Evolutionary conservation across 139 green algal genomes (phyloP).

Genomic region (Picochlorum sp.): DNA sequence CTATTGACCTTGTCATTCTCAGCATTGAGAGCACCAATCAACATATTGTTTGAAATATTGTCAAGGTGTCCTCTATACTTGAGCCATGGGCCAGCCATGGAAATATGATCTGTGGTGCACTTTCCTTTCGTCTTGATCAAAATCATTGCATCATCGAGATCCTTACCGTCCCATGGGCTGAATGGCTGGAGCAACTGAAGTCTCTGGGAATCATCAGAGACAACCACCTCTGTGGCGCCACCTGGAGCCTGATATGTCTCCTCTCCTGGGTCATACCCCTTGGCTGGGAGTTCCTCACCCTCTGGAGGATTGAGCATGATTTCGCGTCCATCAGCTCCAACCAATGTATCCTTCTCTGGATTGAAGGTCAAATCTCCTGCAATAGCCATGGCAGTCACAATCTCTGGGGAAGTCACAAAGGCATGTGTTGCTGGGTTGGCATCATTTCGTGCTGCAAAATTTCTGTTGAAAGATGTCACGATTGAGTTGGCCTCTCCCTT

Average conservation of each 20-base stretch:
- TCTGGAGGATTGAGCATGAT: constrained; percentile 65
- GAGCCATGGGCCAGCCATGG: constrained; percentile 92
- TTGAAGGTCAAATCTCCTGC: constrained; percentile 91
- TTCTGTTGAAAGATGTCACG: constrained; percentile 91
- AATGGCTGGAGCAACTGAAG: constrained; percentile 89
- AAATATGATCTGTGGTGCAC: constrained; percentile 98
- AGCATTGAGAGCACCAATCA: constrained; percentile 89
- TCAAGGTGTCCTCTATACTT: constrained; percentile 96
- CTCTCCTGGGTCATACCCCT: constrained; percentile 69
- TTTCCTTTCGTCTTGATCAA: constrained; percentile 82
- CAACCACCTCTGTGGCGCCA: constrained; percentile 32
- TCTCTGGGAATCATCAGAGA: constrained; percentile 65
- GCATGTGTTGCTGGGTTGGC: constrained; percentile 86
- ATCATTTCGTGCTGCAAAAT: constrained; percentile 91
- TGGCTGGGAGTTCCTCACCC: constrained; percentile 79
- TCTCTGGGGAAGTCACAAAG: constrained; percentile 87
- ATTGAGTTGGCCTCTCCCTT: constrained; percentile 89
- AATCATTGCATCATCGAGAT: constrained; percentile 47
- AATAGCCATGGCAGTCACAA: constrained; percentile 80
- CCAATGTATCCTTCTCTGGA: constrained; percentile 76
- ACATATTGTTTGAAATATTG: constrained; percentile 98
- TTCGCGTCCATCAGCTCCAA: constrained; percentile 72
- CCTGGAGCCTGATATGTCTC: constrained; percentile 62
- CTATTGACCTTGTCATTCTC: constrained; percentile 78
- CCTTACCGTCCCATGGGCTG: constrained; percentile 66